Evolutionary conservation across 306 rosid genomes (phyloP), one percentile per base, ranked within the genome.

Genomic region (Quercus engelmannii): DNA sequence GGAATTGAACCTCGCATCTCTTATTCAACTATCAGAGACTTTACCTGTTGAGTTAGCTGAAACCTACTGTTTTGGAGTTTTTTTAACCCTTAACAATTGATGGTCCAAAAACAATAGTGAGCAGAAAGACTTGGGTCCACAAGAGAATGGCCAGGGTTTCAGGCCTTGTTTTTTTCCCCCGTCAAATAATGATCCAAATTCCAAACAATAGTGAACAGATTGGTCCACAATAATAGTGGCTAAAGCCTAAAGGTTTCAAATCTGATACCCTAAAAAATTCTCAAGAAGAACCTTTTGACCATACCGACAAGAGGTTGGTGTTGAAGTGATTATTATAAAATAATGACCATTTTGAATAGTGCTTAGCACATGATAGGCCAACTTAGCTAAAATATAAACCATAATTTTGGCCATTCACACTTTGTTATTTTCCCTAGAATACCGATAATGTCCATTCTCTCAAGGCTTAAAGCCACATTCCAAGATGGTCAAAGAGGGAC

Each of bases 401-500:
- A 25, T 43, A 33, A 51, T 58, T 10, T 17, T 43, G 19, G 52
- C 26, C n/a, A 28, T 14, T 49, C 10, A 41, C 51, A 28, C 43
- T 31, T 3, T 19, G 26, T 35, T 33, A 15, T 55, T 71, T 79
- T 46, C 21, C 64, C 56, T 17, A 62, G 28, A 79, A 55, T 74
- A 11, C 51, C 83, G 11, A 79, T 64, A 57, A 35, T 68, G 38
- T 68, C 72, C 28, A 35, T n/a, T 15, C 26, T 33, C 18, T 68
- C 49, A 65, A 15, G 3, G 71, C 76, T 31, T 19, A 71, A 28
- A n/a, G 63, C 72, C 62, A 58, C 3, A 38, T 69, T 80, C 62
- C 78, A 35, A 80, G 83, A 80, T 25, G 69, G 79, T 80, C 83
- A 80, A 65, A 80, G 52, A 14, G 28, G 14, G 56, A 61, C 61